phyloP scores from a whole-genome alignment of 495 filamentous ascomycete species.

The Halenospora varia region DNA sequence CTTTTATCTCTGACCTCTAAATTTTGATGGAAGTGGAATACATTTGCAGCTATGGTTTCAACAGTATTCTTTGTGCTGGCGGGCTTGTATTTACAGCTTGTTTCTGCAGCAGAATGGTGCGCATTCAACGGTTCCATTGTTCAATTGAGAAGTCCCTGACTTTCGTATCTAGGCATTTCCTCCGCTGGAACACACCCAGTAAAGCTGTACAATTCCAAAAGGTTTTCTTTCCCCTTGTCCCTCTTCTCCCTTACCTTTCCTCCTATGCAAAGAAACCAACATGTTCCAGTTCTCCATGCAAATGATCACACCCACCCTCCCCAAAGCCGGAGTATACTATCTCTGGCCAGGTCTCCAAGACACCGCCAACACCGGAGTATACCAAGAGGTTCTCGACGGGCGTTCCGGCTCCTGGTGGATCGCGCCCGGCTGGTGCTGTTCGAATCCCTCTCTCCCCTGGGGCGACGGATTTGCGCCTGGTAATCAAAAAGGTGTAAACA shows the following conservation, averaged over 20 bases:
- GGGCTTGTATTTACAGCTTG: neutral
- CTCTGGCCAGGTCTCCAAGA: slow-evolving; percentile 41
- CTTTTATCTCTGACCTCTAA: too few relatives aligned
- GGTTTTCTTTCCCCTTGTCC: neutral
- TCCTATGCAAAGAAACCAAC: neutral
- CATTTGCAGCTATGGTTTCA: too few relatives aligned
- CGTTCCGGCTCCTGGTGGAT: slow-evolving; percentile 41
- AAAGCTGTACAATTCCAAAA: slow-evolving; percentile 7
- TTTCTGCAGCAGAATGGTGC: slow-evolving; percentile 7
- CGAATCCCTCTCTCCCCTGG: slow-evolving; percentile 36
- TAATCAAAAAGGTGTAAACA: slow-evolving; percentile 28
- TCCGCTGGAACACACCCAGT: slow-evolving; percentile 6
- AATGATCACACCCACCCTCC: slow-evolving; percentile 35
- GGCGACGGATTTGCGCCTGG: slow-evolving; percentile 33
- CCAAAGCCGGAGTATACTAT: slow-evolving; percentile 34
- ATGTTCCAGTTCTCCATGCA: slow-evolving; percentile 30
- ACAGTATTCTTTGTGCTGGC: neutral
- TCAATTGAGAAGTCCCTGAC: neutral
- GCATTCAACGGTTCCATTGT: neutral
- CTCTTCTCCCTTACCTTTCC: neutral
- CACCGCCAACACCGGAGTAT: slow-evolving; percentile 36
- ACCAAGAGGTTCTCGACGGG: slow-evolving; percentile 39
- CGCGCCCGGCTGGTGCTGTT: slow-evolving; percentile 39
- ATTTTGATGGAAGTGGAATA: too few relatives aligned
- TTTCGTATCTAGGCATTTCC: slow-evolving; percentile 4